Evolutionary conservation across 2,329 filamentous ascomycete species (phyloP).

Genomic region (Verticillium klebahnii): DNA sequence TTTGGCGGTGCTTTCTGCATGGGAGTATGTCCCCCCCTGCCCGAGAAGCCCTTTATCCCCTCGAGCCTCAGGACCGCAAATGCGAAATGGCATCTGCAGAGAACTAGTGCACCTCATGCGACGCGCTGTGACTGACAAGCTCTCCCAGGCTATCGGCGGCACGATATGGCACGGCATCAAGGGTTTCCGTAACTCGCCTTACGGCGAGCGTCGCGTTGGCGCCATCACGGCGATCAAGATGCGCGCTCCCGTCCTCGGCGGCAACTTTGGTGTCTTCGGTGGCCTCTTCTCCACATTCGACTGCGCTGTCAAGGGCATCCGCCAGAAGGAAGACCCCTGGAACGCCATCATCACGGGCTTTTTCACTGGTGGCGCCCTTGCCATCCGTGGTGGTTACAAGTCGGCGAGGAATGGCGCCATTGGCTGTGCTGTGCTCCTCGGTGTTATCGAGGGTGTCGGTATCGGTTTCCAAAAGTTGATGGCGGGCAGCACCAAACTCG

Average conservation of each 20-base stretch:
- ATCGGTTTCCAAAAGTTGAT: constrained; percentile 95
- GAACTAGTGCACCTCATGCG: not conserved
- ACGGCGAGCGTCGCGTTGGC: constrained; percentile 93
- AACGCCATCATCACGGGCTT: constrained; percentile 98
- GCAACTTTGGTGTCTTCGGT: constrained; percentile 98
- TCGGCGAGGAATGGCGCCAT: constrained; percentile 94
- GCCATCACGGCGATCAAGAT: constrained; percentile 97
- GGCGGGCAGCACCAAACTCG: constrained; percentile 80
- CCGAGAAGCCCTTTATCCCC: not conserved
- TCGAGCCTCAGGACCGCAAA: not conserved
- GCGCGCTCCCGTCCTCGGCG: constrained; percentile 89
- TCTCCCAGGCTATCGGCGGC: constrained; percentile 62
- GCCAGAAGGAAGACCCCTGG: constrained; percentile 97
- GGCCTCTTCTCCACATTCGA: constrained; percentile 95
- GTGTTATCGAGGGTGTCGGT: constrained; percentile 94
- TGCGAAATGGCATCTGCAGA: not conserved
- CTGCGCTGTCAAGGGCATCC: constrained; percentile 89
- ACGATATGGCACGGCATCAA: constrained; percentile 97
- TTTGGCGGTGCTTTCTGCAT: constrained; percentile 96
- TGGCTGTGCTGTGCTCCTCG: constrained; percentile 88
- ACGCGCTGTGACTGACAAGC: not conserved
- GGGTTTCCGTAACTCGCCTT: constrained; percentile 83
- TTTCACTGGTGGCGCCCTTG: constrained; percentile 89
- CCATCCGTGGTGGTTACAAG: constrained; percentile 86
- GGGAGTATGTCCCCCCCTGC: constrained; percentile 61